Base-by-base conservation (phyloP, 2,329 filamentous ascomycete genomes). In the Berkeleyomyces basicola region DNA sequence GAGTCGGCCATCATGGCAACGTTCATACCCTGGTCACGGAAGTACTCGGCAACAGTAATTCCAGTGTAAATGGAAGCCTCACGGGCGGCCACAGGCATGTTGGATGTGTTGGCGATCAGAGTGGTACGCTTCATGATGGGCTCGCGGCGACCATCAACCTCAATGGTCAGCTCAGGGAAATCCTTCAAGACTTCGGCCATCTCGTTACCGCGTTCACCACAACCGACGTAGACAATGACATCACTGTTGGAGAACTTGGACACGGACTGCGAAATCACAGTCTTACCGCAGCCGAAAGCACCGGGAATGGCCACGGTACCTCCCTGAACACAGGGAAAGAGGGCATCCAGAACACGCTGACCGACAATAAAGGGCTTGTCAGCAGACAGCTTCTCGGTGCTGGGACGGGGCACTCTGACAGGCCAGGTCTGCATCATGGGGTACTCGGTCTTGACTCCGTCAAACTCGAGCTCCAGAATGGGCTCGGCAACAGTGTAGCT, bases 1-100 rank as follows among this genome's bases (percentile, higher is more conserved):
- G 93, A 97, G 76, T 99, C 93, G 67, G 93, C 93, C 93, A 99
- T 99, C 93, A 99, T 99, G 70, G 93, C 92, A 46, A 99, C 93
- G 73, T 96, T 82, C 76, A 97, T 92, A 67, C 93, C 93, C 75
- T 96, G 90, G 71, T 99, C 93, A 68, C 93, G 83, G 79, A 97
- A 97, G 71, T 99, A 99, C 73, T 99, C 93, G 49, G 90, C 88
- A 0, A 96, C 86, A 0, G 90, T 95, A 67, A 96, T 96, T 59
- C 83, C 93, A 2, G 93, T 99, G 77, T 99, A 99, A 73, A 99
- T 99, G 67, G 93, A 99, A 64, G 93, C 93, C 76, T 99, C 93
- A 77, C 93, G 90, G 66, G 93, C 93, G 67, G 93, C 93, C 71
- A 99, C 93, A 66, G 93, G 93, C 93, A 99, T 99, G 81, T 99